Percentiles rank a stretch among this genome's conserved stretches.
phyloP scores from a whole-genome alignment of 2,329 filamentous ascomycete genomes.

The Pseudogymnoascus sp. region DNA sequence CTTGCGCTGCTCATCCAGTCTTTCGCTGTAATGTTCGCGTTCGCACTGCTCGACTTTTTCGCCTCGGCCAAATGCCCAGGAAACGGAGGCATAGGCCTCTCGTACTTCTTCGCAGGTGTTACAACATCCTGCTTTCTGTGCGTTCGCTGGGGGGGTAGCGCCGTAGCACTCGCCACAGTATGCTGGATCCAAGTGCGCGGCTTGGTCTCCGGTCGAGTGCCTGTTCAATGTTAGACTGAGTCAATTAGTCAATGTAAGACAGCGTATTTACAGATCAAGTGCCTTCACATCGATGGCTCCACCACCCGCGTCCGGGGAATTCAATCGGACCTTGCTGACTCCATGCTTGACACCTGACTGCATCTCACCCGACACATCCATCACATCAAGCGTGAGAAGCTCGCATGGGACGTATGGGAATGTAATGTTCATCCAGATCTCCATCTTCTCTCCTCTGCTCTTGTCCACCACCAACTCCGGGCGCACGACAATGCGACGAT shows the following conservation, averaged over 20 bases:
- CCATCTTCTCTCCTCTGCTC: conserved; percentile 95
- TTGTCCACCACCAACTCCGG: conserved; percentile 96
- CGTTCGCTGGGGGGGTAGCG: conserved; percentile 61
- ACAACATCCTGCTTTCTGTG: conserved; percentile 79
- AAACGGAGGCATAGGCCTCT: conserved; percentile 80
- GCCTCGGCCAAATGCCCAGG: conserved; percentile 90
- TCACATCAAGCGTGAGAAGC: conserved; percentile 90
- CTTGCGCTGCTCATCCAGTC: conserved; percentile 73
- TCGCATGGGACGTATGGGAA: conserved; percentile 93
- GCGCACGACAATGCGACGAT: conserved; percentile 73
- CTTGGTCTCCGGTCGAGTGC: conserved; percentile 57
- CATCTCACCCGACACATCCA: conserved; percentile 97
- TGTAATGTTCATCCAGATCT: conserved; percentile 94
- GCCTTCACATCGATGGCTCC: conserved; percentile 61
- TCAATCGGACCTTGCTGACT: conserved; percentile 79
- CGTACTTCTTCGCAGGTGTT: conserved; percentile 95
- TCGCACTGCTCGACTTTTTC: conserved; percentile 91
- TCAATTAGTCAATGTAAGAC: conserved; percentile 16
- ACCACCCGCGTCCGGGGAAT: conserved; percentile 64
- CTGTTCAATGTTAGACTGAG: conserved; percentile 32
- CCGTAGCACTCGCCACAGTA: conserved; percentile 96
- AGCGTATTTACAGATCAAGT: conserved; percentile 51
- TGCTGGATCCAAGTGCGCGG: conserved; percentile 72
- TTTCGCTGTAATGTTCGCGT: conserved; percentile 87
- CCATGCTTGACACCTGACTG: conserved; percentile 92